Evolutionary conservation across 108 stramenopile genomes (phyloP), one percentile per base, ranked within the genome.

Genomic region (Parietichytrium sp.): DNA sequence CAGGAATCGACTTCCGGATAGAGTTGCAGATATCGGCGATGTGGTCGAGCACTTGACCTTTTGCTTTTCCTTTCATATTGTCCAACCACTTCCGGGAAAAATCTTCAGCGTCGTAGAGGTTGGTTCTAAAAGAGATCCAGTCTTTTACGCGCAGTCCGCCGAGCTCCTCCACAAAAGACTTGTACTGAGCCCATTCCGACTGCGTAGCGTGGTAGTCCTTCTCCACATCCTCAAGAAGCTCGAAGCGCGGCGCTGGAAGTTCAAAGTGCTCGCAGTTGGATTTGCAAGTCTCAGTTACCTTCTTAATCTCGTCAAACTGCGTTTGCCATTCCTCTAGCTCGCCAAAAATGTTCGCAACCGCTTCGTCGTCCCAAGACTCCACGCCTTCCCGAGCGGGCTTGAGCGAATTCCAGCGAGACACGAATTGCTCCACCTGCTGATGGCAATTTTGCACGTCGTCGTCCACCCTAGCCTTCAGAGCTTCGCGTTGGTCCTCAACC

Each of bases 401-500:
- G 2, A 89, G 55, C 12, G 86, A 82, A 3, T 81, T 38, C 90
- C 90, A 91, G 23, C 86, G 72, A 52, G 82, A 83, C 7, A 49
- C 83, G 51, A 91, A 91, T 48, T 87, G 86, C 33, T 90, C 88
- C 4, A 90, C 61, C 26, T 45, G 25, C 52, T 84, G 18, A 3
- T 81, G 79, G 29, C 48, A 38, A 4, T 79, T 81, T 13, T 47
- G 54, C 16, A 83, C 83, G 29, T 88, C 85, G 36, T 88, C 85
- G 47, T 87, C 87, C 25, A 92, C 53, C 29, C 83, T 79, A 13
- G 72, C 77, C 54, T 87, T 89, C 20, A 90, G 84, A n/a, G 54
- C 61, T 47, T 88, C 88, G 47, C 90, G 87, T 79, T 92, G 89
- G 79, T 88, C 86, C 47, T 89, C 89, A 10, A 92, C 82, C 82